Evolutionary conservation across 306 rosid species (phyloP).

Genomic region (Medicago lupulina): DNA sequence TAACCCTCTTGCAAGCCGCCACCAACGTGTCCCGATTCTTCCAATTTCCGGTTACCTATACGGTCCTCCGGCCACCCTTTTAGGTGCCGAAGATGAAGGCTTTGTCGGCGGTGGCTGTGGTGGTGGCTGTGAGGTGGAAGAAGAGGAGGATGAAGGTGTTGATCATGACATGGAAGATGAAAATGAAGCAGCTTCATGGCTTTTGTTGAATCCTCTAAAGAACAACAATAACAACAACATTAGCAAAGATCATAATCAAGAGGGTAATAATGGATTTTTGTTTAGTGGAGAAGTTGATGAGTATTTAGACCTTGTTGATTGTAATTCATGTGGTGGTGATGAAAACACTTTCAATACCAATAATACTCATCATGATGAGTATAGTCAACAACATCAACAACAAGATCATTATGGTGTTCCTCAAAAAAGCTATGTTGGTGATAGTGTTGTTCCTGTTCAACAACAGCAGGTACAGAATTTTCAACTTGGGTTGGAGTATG

Average conservation of each 20-base stretch:
- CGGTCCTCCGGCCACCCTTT: constrained; percentile 42
- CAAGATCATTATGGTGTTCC: constrained; percentile 49
- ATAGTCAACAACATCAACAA: constrained; percentile 35
- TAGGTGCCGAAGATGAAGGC: constrained; percentile 38
- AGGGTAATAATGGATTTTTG: constrained; percentile 53
- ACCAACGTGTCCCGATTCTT: constrained; percentile 82
- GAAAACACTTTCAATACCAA: constrained; percentile 30
- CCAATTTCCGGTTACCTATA: constrained; percentile 55
- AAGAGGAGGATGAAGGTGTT: constrained; percentile 56
- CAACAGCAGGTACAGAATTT: constrained; percentile 53
- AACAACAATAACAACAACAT: constrained; percentile 1
- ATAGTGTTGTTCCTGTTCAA: constrained; percentile 85
- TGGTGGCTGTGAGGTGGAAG: constrained; percentile 42
- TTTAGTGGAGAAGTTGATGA: constrained; percentile 83
- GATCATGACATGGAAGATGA: constrained; percentile 55
- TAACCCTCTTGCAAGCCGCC: constrained; percentile 90
- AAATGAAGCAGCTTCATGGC: constrained; percentile 87
- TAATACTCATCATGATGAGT: constrained; percentile 30
- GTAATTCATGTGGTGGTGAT: constrained; percentile 51
- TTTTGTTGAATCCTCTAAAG: constrained; percentile 70
- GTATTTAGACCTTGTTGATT: constrained; percentile 83
- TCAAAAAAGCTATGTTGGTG: constrained; percentile 58
- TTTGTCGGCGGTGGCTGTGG: constrained; percentile 39
- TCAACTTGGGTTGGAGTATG: constrained; percentile 70
- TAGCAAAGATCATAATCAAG: constrained; percentile 35